These are phyloP conservation scores for Dactylellina drechsleri DNA, from an alignment of 2,329 filamentous ascomycete species.

Conservation along the genomic window DNA sequence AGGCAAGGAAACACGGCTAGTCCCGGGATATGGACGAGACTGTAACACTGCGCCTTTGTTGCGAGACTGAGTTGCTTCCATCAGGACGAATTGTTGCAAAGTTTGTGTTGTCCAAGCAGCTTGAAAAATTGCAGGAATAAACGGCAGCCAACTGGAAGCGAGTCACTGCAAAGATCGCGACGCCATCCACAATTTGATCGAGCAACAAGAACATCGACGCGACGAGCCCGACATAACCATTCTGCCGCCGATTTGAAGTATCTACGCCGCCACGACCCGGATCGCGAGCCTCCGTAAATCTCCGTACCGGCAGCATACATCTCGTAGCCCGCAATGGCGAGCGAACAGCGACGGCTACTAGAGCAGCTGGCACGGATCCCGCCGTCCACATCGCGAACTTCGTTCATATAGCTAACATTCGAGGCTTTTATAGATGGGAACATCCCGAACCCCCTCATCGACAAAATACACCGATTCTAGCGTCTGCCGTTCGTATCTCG, in stretches of 20 bases:
- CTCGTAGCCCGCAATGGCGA: slow-evolving; percentile 26
- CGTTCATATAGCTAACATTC: not conserved
- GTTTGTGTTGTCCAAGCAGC: no score
- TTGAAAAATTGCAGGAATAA: no score
- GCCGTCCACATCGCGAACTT: not conserved
- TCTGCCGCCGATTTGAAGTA: no score
- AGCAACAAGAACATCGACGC: slow-evolving; percentile 5
- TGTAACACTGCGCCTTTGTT: no score
- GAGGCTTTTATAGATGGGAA: slow-evolving; percentile 66
- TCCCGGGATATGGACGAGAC: no score
- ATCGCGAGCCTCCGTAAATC: not conserved
- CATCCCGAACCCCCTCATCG: slow-evolving; percentile 71
- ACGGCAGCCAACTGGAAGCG: no score
- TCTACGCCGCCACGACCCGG: not conserved
- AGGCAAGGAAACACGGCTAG: no score
- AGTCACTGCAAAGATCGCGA: no score
- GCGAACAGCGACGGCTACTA: slow-evolving; percentile 94
- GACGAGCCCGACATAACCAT: not conserved
- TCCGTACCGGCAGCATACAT: not conserved
- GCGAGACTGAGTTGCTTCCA: no score
- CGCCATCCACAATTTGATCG: no score
- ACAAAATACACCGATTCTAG: slow-evolving; percentile 89
- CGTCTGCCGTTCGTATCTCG: slow-evolving; percentile 93
- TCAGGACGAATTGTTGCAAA: no score
- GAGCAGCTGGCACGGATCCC: slow-evolving; percentile 76